phyloP scores from a whole-genome alignment of 108 stramenopile genomes.

The Skeletonema menzelii region DNA sequence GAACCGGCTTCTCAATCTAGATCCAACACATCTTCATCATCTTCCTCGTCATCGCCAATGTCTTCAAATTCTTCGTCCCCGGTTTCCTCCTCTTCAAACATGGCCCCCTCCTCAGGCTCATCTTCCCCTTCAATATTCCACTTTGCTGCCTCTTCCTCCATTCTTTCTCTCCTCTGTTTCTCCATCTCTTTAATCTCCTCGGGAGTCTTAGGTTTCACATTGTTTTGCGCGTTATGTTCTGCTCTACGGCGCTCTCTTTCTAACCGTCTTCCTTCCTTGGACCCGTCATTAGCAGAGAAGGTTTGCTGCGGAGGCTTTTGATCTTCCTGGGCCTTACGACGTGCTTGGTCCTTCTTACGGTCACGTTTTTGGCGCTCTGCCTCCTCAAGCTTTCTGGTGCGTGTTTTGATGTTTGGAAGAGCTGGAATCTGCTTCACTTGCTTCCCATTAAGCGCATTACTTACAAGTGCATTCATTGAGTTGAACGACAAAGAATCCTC shows the following conservation, averaged over 20 bases:
- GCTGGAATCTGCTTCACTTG: slow-evolving; percentile 55
- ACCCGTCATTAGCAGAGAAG: slow-evolving; percentile 69
- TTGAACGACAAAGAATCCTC: slow-evolving; percentile 58
- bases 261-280: slow-evolving; percentile 67
- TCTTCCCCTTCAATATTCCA: slow-evolving; percentile 86
- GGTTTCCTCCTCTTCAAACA: slow-evolving; percentile 33
- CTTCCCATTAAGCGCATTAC: slow-evolving; percentile 45
- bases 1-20: slow-evolving; percentile 47
- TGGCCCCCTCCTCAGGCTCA: slow-evolving; percentile 50
- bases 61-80: slow-evolving; percentile 36
- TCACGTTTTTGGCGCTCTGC: slow-evolving; percentile 72
- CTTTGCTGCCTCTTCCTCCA: slow-evolving; percentile 82
- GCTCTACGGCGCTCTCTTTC: slow-evolving; percentile 83
- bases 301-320: slow-evolving; percentile 37
- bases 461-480: slow-evolving; percentile 69
- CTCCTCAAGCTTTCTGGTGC: slow-evolving; percentile 83
- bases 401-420: slow-evolving; percentile 79
- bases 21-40: slow-evolving; percentile 80
- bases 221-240: slow-evolving; percentile 67
- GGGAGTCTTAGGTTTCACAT: slow-evolving; percentile 75
- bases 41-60: slow-evolving; percentile 35
- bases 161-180: slow-evolving; percentile 67
- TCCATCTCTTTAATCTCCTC: slow-evolving; percentile 89
- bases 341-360: slow-evolving; percentile 59
- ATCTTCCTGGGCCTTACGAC: slow-evolving; percentile 42